phyloP scores from a whole-genome alignment of 2,329 filamentous ascomycete genomes.

The Zymoseptoria tritici region DNA sequence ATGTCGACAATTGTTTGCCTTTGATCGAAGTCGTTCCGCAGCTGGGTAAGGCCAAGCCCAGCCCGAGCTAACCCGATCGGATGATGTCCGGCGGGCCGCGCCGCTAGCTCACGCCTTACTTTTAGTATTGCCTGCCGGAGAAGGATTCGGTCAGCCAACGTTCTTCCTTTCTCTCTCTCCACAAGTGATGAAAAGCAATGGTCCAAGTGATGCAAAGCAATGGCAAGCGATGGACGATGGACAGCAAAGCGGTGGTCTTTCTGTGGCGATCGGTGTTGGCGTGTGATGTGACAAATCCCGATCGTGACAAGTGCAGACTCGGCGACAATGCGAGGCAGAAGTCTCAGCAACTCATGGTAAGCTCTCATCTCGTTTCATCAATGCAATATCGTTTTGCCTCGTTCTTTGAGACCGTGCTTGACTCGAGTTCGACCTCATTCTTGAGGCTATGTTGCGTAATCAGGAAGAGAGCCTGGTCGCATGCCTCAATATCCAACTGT shows the following conservation, averaged over 20 bases:
- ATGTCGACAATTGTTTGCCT: background rate
- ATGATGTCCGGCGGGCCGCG: background rate
- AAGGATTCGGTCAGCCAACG: background rate
- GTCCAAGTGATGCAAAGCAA: background rate
- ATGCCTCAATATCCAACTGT: background rate
- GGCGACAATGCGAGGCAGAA: background rate
- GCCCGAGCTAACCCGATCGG: background rate
- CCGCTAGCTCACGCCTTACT: background rate
- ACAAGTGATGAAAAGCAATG: background rate
- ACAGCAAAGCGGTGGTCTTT: background rate
- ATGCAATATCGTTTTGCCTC: background rate
- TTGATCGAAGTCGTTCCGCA: background rate
- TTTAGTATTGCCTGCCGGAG: background rate
- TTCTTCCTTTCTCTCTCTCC: background rate
- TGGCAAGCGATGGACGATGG: background rate
- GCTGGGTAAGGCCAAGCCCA: background rate
- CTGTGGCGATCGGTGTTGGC: background rate
- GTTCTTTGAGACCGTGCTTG: background rate
- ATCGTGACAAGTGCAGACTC: background rate
- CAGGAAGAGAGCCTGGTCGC: background rate
- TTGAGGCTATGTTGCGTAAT: background rate
- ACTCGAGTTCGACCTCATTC: background rate
- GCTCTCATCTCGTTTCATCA: background rate
- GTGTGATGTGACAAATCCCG: background rate
- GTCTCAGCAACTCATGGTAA: background rate